Base-by-base conservation (phyloP, 768 basidiomycete species). In the Strobilomyces dryophilus region DNA sequence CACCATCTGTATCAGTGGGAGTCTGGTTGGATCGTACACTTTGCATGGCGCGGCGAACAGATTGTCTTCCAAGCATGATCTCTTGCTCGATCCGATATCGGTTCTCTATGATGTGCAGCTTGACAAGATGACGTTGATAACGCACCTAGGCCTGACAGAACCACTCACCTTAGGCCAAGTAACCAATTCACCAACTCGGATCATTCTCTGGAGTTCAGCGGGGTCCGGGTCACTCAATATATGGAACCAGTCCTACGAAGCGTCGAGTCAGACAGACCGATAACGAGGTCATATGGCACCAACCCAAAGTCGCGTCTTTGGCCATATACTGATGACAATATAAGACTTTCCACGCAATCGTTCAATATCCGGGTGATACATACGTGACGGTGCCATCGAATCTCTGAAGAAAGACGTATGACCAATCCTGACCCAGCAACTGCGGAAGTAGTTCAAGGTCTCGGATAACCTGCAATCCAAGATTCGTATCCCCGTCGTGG, bases 361-460 rank as follows among this genome's bases (percentile, higher is more conserved):
- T 43, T 24, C 45, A 36, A 47, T 8, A 50, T 43, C 24, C 24
- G 15, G 40, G n/a, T 37, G 20, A 11, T 17, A 76, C 87, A 64
- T 77, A 92, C 90, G 91, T 93, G 45, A 93, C 85, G 24, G 82
- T 76, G 5, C 90, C 90, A 60, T 92, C 92, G 65, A 97, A 98
- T 46, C 92, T 81, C 68, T 98, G 97, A 46, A 98, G 73, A 66
- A 98, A 99, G 11, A 98, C 92, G 57, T 88, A 89, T 1, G 91
- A 92, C 95, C 95, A 98, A 67, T 99, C 95, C 66, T 85, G 92
- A 2, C 95, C 95, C 6, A 95, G 75, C 3, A 98, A 62, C 53
- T 92, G 87, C n/a, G 97, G 97, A 50, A 98, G 77, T 20, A 99
- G 80, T 65, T 99, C 97, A 1, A 99, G 79, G 67, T 98, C 97